Base-by-base conservation (phyloP, 176 grass and related monocot species). In the Musa acuminata region DNA sequence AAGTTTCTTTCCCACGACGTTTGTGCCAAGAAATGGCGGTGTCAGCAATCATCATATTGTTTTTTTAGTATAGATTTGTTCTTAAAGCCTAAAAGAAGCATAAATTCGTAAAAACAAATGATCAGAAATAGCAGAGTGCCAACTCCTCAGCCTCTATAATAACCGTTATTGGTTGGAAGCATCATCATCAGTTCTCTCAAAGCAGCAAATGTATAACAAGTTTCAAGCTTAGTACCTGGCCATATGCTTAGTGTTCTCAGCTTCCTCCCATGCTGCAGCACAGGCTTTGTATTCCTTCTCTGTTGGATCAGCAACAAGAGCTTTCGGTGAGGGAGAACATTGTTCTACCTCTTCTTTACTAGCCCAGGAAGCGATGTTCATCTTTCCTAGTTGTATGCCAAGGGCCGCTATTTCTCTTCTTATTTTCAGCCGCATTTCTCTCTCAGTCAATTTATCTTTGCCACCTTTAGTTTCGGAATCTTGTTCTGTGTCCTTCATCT, bases 311-410 rank as follows among this genome's bases (percentile, higher is more conserved):
- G 82, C 55, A 77, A 81, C 83, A 82, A 83, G 72, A 64, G 84
- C 83, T 49, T 77, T 88, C 0, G 84, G 79, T 29, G 75, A 75
- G 10, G 64, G 64, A 80, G 83, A 93, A 74, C 80, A 84, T 73
- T 86, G 75, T 69, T 91, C 84, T 26, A 75, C 78, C 55, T 91
- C 90, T 83, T 89, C 92, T 84, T 93, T 98, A 68, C 88, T 98
- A 82, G 95, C 94, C 94, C 94, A 98, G 55, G 94, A 82, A 72
- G 88, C 94, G 75, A 98, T 98, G 75, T 77, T 98, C 82, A 87
- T 98, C 90, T 98, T 98, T 62, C 95, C 95, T 26, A 98, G 75
- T 62, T 98, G 86, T 71, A 93, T 67, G 73, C 95, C 95, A 11
- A 98, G 84, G 9, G 95, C 84, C 21, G 86, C 95, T 59, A 98